A percentile compares a stretch with the other conserved stretches of the same genome.
Evolutionary conservation across 2,329 filamentous ascomycete genomes (phyloP).

Genomic region (Cercospora zeina): DNA sequence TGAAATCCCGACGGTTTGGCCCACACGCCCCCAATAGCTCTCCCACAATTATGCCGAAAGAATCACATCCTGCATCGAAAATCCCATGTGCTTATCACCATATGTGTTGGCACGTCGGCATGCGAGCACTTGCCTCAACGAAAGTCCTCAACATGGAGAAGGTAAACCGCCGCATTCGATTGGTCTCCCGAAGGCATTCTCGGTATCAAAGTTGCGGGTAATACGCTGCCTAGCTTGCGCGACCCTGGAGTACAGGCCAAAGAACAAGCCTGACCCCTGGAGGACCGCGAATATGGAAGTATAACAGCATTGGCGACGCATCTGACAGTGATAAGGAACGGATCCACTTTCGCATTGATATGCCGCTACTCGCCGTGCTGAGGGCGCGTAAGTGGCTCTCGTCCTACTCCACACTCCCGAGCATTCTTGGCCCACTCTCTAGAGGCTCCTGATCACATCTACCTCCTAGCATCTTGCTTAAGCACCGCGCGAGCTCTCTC

Average conservation of each 20-base stretch:
- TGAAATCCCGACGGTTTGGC: neutral
- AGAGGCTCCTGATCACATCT: neutral
- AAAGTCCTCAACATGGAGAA: neutral
- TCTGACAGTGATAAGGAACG: slow-evolving; percentile 8
- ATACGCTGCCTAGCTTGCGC: neutral
- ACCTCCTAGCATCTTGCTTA: neutral
- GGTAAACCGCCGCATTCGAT: neutral
- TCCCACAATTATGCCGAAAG: slow-evolving; percentile 13
- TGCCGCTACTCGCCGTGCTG: slow-evolving; percentile 6
- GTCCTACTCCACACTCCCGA: neutral
- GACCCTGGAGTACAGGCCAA: slow-evolving; percentile 13
- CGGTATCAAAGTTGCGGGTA: slow-evolving; percentile 14
- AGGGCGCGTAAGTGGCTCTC: neutral
- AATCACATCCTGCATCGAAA: neutral
- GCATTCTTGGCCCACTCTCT: neutral
- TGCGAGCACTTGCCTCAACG: neutral
- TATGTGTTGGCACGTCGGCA: neutral
- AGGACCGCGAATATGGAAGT: neutral
- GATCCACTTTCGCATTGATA: slow-evolving; percentile 12
- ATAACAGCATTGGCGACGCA: slow-evolving; percentile 5
- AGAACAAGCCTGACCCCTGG: slow-evolving; percentile 10
- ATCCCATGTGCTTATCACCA: neutral
- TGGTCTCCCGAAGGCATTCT: neutral
- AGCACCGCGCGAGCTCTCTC: neutral
- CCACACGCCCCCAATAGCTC: slow-evolving; percentile 5